Base-by-base conservation (phyloP, 1,139 yeast genomes). In the Spathaspora sp. region DNA sequence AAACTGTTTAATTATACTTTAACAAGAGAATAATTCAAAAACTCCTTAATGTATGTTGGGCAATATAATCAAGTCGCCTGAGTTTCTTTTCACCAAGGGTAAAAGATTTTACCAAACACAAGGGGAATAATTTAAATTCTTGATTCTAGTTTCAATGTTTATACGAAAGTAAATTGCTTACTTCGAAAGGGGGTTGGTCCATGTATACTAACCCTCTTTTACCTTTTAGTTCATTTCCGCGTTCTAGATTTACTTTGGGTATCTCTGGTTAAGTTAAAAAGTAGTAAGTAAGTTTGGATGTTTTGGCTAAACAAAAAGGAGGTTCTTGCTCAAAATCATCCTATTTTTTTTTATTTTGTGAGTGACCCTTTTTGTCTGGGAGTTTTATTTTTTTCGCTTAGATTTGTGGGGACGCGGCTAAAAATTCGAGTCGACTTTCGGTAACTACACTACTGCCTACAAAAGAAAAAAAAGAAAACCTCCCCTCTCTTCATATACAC, bases 321-420 rank as follows among this genome's bases (percentile, higher is more conserved):
- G 17, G 17, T 13, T 8, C n/a, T n/a, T 2, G 18, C 18, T 15
- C 36, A 31, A 13, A 31, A 31, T 31, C 36, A 31, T 31, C 36
- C 18, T 15, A 31, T 31, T 31, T 31, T 13, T 31, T 31, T 31
- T 13, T 13, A 4, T 31, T 31, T 31, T 31, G 36, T 31, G 36
- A 31, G 15, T 31, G 36, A 31, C 36, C 36, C 16, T 31, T 31
- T 31, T 31, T 31, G 13, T 20, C 23, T 11, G 7, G n/a, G 11
- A 31, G 17, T 13, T 13, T 11, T 31, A 31, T 31, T 31, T 31
- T 20, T 31, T 31, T 31, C 36, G 36, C 36, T 31, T 31, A 31
- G 13, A 31, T 13, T 31, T 31, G 36, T 31, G 36, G 36, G 36
- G 36, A 31, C 18, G 36, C 13, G 36, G 36, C 36, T 31, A 31